Base-by-base conservation (phyloP, 2,329 filamentous ascomycete species). In the Triangularia setosa region DNA sequence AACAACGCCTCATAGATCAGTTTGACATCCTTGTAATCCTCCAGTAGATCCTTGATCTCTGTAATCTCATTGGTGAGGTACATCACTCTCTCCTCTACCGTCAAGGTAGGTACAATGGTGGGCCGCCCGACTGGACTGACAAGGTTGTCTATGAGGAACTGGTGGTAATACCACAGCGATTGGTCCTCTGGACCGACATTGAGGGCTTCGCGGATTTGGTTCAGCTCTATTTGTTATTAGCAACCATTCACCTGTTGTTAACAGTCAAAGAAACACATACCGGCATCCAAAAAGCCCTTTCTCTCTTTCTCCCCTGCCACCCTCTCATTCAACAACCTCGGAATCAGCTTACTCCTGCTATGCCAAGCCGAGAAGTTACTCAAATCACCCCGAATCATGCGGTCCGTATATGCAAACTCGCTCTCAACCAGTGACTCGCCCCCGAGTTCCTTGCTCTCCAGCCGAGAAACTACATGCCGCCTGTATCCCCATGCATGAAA, bases 331-430 rank as follows among this genome's bases (percentile, higher is more conserved):
- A 98, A 79, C 21, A 97, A 77, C 48, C 85, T 84, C 52, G 91
- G 87, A 62, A 97, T 95, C 23, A 98, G 82, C 73, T 91, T 91
- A 70, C 90, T 92, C 60, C 95, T 87, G 73, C 90, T 90, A 75
- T 99, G 95, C 94, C 95, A 98, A 1, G 95, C 95, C 3, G 93
- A 97, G 75, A 98, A 99, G 75, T 99, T 99, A 48, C 91, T 96
- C 57, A 99, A 81, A 71, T 96, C 91, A n/a, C 78, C 80, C 48
- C 84, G 80, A 71, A 97, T 92, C 92, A 94, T 97, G 73, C 87
- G 90, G 14, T 90, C 93, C 1, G 95, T 97, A 76, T 97, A 98
- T 35, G 86, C 87, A 69, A 97, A 95, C 75, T 99, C 95, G 16
- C 83, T 73, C 76, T 96, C 89, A 1, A 86, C 87, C 82, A 96